phyloP scores from a whole-genome alignment of 2,329 filamentous ascomycete species.

The Anthostomella pinea region DNA sequence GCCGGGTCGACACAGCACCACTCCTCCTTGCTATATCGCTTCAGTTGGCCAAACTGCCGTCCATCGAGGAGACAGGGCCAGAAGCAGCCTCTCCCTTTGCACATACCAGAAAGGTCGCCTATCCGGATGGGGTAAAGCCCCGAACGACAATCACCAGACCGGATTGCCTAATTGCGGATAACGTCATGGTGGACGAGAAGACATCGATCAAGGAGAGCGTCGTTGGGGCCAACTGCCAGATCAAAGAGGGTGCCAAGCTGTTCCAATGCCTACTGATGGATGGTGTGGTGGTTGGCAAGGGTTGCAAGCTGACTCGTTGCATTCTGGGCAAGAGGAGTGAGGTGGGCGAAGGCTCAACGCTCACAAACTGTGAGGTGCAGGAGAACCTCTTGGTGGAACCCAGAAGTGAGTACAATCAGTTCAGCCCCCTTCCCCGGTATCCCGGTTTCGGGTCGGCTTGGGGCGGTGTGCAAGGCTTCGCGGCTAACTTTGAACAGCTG shows the following conservation, averaged over 20 bases:
- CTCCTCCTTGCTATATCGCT: slow-evolving; percentile 80
- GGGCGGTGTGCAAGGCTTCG: slow-evolving; percentile 5
- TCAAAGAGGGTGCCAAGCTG: slow-evolving; percentile 80
- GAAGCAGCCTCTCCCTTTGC: slow-evolving; percentile 68
- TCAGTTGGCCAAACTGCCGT: slow-evolving; percentile 80
- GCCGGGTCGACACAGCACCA: slow-evolving; percentile 83
- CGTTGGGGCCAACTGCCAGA: slow-evolving; percentile 82
- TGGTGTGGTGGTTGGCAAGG: slow-evolving; percentile 78
- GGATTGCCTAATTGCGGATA: slow-evolving; percentile 82
- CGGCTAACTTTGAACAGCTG: slow-evolving; percentile 44
- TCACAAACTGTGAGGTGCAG: slow-evolving; percentile 90
- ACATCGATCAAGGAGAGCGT: slow-evolving; percentile 90
- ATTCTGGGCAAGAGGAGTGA: slow-evolving; percentile 78
- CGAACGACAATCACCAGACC: slow-evolving; percentile 78
- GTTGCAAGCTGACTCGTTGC: slow-evolving; percentile 81
- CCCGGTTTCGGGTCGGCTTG: neutral
- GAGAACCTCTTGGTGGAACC: slow-evolving; percentile 83
- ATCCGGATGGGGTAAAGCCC: slow-evolving; percentile 76
- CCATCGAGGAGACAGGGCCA: slow-evolving; percentile 59
- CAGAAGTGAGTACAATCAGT: slow-evolving; percentile 53
- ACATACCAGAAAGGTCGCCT: slow-evolving; percentile 75
- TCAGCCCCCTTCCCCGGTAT: neutral
- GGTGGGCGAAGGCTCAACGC: slow-evolving; percentile 75
- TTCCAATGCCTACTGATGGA: slow-evolving; percentile 93
- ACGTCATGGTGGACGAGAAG: slow-evolving; percentile 85